Percentiles rank a stretch among this genome's conserved stretches.
Evolutionary conservation across 768 basidiomycete genomes (phyloP).

Genomic region (Termitomyces heimii): DNA sequence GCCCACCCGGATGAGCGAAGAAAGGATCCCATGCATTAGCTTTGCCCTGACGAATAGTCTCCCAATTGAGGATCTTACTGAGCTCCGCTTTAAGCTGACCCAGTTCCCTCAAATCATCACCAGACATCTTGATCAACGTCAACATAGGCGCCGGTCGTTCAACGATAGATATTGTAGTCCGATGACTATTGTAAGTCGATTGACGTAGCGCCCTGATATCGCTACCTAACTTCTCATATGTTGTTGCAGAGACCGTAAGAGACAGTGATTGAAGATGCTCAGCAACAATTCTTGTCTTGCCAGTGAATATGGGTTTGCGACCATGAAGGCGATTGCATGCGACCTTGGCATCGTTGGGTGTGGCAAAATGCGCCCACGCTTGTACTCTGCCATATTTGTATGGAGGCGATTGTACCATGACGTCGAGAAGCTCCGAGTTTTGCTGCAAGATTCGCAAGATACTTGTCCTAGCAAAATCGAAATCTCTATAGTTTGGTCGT

Average conservation of each 20-base stretch:
- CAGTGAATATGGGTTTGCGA: conserved; percentile 38
- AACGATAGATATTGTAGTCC: conserved; percentile 18
- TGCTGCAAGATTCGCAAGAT: conserved; percentile 34
- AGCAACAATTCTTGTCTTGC: conserved; percentile 41
- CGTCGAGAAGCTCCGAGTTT: conserved; percentile 24
- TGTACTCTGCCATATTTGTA: conserved; percentile 37
- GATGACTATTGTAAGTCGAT: conserved; percentile 25
- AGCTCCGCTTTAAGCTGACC: conserved; percentile 53
- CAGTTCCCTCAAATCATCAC: conserved; percentile 43
- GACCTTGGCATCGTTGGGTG: conserved; percentile 42
- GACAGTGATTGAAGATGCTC: conserved; percentile 48
- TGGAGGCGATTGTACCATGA: conserved; percentile 47
- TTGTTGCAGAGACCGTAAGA: conserved; percentile 32
- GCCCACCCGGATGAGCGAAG: conserved; percentile 40
- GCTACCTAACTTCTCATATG: conserved; percentile 31
- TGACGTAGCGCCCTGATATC: conserved; percentile 43
- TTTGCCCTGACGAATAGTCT: conserved; percentile 45
- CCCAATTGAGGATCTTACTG: conserved; percentile 58
- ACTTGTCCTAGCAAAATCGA: conserved; percentile 34
- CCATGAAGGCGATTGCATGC: conserved; percentile 44
- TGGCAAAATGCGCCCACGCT: conserved; percentile 52
- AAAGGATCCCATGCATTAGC: conserved; percentile 62
- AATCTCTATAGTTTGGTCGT: conserved; percentile 34
- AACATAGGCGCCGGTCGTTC: conserved; percentile 14
- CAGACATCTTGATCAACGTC: conserved; percentile 40